Conservation (phyloP, 1,284 basidiomycete genomes). For the Cryptococcus floricola region DNA sequence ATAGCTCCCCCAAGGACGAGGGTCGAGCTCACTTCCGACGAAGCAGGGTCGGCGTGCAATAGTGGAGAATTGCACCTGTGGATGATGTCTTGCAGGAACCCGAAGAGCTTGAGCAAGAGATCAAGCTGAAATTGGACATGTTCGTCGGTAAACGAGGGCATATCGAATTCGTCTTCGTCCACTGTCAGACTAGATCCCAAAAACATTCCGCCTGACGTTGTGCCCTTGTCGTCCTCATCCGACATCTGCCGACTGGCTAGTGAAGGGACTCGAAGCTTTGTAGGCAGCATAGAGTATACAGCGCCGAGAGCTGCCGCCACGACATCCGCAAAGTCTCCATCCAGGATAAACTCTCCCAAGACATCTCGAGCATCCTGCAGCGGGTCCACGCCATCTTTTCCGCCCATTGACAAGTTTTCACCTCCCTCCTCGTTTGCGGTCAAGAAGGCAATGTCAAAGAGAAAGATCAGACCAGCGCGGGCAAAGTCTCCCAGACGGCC, state of each 20-base stretch:
- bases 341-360: constrained; percentile 87
- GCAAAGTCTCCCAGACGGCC: constrained; percentile 91
- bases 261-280: constrained; percentile 59
- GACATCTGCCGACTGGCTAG: constrained; percentile 57
- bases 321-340: constrained; percentile 95
- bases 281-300: constrained; percentile 85
- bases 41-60: constrained; percentile 15
- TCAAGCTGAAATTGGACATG: constrained; percentile 79
- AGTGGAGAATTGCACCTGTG: constrained; percentile 33
- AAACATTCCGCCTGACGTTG: constrained; percentile 58
- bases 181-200: constrained; percentile 15
- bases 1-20: constrained; percentile 66
- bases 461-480: constrained; percentile 81
- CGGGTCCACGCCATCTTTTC: constrained; percentile 55
- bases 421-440: constrained; percentile 44
- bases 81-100: constrained; percentile 83
- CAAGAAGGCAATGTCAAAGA: constrained; percentile 87
- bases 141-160: constrained; percentile 59
- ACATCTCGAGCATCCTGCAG: constrained; percentile 75
- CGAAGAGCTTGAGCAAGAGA: constrained; percentile 81
- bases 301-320: constrained; percentile 81
- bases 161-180: constrained; percentile 35
- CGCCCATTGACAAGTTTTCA: constrained; percentile 26
- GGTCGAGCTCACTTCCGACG: constrained; percentile 15
- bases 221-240: constrained; percentile 54